These are phyloP conservation scores for Ceratocystis albifundus DNA, from an alignment of 2,329 filamentous ascomycete species.

Conservation along the genomic window DNA sequence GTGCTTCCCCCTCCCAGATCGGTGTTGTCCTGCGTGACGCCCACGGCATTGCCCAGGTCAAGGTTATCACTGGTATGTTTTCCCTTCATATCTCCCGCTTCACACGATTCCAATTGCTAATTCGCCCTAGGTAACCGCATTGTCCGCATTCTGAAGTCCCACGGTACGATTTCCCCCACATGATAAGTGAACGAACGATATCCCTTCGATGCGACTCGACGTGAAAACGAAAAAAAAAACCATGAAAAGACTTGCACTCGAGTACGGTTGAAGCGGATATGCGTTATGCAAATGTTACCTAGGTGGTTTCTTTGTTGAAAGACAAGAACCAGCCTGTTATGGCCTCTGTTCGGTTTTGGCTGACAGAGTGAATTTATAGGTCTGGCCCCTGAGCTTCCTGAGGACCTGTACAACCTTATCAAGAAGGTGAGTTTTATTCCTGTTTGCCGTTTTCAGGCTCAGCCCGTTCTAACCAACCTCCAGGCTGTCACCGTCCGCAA, in stretches of 20 bases:
- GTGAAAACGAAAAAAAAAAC: constrained; percentile 2
- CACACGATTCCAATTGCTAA: constrained; percentile 30
- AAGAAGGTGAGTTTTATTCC: constrained; percentile 65
- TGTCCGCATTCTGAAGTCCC: constrained; percentile 95
- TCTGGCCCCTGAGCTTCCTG: constrained; percentile 95
- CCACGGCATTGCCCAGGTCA: constrained; percentile 96
- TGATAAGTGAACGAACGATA: constrained; percentile 28
- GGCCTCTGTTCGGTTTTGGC: constrained; percentile 86
- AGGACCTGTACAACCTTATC: constrained; percentile 99
- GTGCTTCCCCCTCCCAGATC: constrained; percentile 95
- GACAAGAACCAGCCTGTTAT: constrained; percentile 26
- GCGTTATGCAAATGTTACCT: constrained; percentile 20
- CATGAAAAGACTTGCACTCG: neutral
- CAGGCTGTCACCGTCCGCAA: constrained; percentile 97
- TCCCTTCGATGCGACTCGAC: constrained; percentile 24
- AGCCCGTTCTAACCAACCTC: constrained; percentile 25
- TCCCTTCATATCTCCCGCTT: neutral
- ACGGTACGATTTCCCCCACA: constrained; percentile 59
- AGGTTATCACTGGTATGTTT: constrained; percentile 81
- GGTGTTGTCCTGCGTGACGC: constrained; percentile 95
- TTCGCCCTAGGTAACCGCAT: constrained; percentile 86
- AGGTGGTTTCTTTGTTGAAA: constrained; percentile 21
- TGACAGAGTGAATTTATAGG: constrained; percentile 89
- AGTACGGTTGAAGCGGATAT: constrained; percentile 21
- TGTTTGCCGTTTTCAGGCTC: neutral